These are phyloP conservation scores for Helichrysum umbraculigerum DNA, from an alignment of 129 eudicot species.

Conservation along the genomic window DNA sequence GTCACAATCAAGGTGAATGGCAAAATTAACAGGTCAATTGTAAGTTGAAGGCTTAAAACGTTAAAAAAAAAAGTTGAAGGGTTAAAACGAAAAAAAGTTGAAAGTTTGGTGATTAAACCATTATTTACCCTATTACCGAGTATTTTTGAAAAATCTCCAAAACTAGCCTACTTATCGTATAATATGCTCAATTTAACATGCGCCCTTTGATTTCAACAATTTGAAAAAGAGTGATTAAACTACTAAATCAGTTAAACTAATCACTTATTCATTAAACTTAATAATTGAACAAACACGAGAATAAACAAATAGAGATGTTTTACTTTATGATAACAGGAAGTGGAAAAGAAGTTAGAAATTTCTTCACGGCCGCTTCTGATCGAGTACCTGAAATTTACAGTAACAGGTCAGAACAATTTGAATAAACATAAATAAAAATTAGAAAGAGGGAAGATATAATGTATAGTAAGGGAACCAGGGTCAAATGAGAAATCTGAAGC, in stretches of 20 bases:
- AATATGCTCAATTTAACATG: background rate
- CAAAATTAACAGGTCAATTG: too few species aligned
- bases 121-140: too few species aligned
- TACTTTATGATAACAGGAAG: conserved; percentile 78
- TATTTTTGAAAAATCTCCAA: background rate
- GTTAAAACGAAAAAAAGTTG: too few species aligned
- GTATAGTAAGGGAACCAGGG: conserved; percentile 52
- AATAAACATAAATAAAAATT: conserved; percentile 2
- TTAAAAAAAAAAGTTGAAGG: too few species aligned
- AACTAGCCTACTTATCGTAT: conserved; percentile 11
- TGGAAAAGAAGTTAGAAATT: conserved; percentile 78
- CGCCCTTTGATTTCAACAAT: conserved; percentile 10
- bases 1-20: too few species aligned
- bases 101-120: too few species aligned
- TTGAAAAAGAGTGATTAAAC: conserved; percentile 2
- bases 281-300: too few species aligned
- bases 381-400: conserved; percentile 49
- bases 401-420: background rate
- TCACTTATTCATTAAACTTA: background rate
- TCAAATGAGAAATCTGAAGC: conserved; percentile 77
- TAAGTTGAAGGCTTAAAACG: too few species aligned
- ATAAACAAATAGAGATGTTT: background rate
- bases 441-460: background rate
- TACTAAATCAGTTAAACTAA: too few species aligned
- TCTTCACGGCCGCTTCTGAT: conserved; percentile 70